Conservation (phyloP, 345 rosid genomes). For the Gossypium arboreum region DNA sequence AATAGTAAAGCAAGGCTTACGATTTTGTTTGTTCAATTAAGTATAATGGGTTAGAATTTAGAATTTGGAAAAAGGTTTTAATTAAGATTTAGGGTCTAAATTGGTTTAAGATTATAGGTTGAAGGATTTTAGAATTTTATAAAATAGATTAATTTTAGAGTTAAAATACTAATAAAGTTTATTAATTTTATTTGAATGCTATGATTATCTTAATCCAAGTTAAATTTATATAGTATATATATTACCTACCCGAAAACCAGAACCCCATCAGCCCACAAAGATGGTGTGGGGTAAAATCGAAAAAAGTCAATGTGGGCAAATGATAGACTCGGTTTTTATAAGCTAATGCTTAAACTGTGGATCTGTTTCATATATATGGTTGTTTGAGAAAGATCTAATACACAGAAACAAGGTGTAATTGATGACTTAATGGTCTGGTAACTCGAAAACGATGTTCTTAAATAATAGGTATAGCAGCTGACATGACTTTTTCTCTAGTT, state of each 20-base stretch:
- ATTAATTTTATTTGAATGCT: no score
- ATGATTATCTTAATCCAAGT: no score
- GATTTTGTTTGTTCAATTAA: no score
- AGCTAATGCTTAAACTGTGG: neutral
- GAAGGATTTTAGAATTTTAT: no score
- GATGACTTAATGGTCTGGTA: constrained; percentile 9
- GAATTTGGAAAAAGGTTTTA: no score
- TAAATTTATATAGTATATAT: no score
- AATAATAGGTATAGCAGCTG: constrained; percentile 40
- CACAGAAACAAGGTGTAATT: neutral
- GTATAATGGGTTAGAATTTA: no score
- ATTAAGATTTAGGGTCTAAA: no score
- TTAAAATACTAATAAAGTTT: no score
- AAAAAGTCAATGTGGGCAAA: neutral
- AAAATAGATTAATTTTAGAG: no score
- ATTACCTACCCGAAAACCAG: neutral
- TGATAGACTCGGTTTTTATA: neutral
- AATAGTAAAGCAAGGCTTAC: no score
- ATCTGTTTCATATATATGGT: neutral
- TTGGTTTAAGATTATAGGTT: no score
- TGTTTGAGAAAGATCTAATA: neutral
- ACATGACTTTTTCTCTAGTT: constrained; percentile 11
- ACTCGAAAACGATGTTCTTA: constrained; percentile 15
- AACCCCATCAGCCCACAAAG: neutral
- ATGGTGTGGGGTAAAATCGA: neutral